A percentile compares a stretch with the other conserved stretches of the same genome.
These are phyloP conservation scores for Daldinia caldariorum DNA, from an alignment of 495 filamentous ascomycete genomes.

Conservation along the genomic window DNA sequence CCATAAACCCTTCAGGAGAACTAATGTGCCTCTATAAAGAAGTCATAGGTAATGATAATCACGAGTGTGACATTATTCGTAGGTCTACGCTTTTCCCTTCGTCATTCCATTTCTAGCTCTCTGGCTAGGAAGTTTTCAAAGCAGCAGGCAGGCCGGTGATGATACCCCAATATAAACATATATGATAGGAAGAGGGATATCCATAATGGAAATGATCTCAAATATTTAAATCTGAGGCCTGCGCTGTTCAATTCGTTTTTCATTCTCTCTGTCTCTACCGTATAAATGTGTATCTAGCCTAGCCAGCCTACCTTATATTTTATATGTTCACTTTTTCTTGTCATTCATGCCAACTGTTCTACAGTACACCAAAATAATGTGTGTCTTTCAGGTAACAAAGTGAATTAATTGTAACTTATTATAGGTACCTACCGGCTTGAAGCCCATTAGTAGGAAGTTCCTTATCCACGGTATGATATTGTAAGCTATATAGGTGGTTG, in stretches of 20 bases:
- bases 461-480: background rate
- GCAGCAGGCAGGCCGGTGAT: slow-evolving; percentile 61
- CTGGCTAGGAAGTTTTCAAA: background rate
- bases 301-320: too few species aligned
- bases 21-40: background rate
- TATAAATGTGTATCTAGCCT: too few species aligned
- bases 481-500: background rate
- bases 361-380: background rate
- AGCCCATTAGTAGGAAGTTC: background rate
- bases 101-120: background rate
- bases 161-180: slow-evolving; percentile 58
- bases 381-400: background rate
- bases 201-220: slow-evolving; percentile 64
- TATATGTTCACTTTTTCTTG: background rate
- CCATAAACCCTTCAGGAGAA: too few species aligned
- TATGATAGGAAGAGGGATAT: slow-evolving; percentile 71
- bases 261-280: background rate
- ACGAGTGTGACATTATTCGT: background rate
- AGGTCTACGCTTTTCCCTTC: background rate
- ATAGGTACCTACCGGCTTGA: background rate
- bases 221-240: slow-evolving; percentile 66
- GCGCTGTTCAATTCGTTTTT: background rate
- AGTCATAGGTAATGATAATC: background rate
- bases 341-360: background rate
- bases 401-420: background rate